phyloP scores from a whole-genome alignment of 1,284 basidiomycete species.

The Rhodotorula sp. region DNA sequence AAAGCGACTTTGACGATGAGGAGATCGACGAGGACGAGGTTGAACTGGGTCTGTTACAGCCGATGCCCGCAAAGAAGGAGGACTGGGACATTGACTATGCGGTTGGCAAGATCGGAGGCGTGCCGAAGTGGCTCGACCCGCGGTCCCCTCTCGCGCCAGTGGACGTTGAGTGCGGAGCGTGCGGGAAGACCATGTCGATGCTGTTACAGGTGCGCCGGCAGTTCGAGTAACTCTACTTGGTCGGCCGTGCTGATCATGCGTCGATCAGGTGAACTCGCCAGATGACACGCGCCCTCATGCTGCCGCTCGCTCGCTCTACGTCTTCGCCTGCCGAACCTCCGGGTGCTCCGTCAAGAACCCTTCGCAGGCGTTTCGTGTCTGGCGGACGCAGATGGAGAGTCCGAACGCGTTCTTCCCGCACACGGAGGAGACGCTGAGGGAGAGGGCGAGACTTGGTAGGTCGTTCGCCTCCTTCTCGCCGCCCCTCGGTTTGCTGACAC shows the following conservation, averaged over 20 bases:
- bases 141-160: conserved; percentile 12
- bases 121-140: conserved; percentile 35
- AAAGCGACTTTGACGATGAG: conserved; percentile 25
- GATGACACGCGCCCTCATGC: conserved; percentile 34
- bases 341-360: conserved; percentile 13
- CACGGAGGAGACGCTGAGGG: conserved; percentile 17
- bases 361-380: conserved; percentile 13
- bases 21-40: conserved; percentile 39
- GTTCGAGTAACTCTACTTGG: too few relatives aligned
- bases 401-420: conserved; percentile 40
- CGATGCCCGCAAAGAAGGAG: conserved; percentile 29
- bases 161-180: conserved; percentile 24
- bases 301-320: conserved; percentile 32
- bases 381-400: conserved; percentile 33
- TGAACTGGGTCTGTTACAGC: conserved; percentile 29
- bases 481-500: too few relatives aligned
- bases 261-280: conserved; percentile 34
- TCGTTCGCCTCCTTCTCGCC: not conserved
- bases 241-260: not conserved
- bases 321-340: conserved; percentile 26
- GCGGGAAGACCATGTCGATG: conserved; percentile 26
- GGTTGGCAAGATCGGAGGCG: conserved; percentile 36
- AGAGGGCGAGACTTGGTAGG: conserved; percentile 8
- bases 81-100: conserved; percentile 35
- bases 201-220: conserved; percentile 26